Base-by-base conservation (phyloP, 495 filamentous ascomycete species). In the Annulohypoxylon maeteangense region DNA sequence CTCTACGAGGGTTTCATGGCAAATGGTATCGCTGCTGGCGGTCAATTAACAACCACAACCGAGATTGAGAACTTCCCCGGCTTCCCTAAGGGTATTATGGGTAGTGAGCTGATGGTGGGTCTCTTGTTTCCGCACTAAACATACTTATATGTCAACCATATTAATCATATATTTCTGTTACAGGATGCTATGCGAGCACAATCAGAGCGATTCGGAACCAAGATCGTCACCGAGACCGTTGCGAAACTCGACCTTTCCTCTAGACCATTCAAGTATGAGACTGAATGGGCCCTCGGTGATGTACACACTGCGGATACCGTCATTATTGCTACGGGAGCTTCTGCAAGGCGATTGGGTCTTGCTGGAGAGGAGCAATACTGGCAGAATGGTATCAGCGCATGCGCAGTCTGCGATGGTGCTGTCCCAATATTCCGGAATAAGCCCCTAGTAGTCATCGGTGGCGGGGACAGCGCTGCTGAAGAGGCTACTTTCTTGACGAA, bases 41-140 rank as follows among this genome's bases (percentile, higher is more conserved):
- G 95, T 32, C 95, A 99, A 84, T 84, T 99, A 62, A 99, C 95
- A 23, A 99, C 95, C 38, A 99, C 95, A 63, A 98, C 97, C 75
- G 95, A 99, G 67, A 89, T 99, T 60, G 95, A 99, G 86, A 99
- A 99, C 83, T 99, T 89, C 82, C 95, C 95, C 56, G 95, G 95
- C 36, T 99, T 97, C 84, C 92, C 91, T 65, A 86, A 90, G 54
- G 93, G 92, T 63, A 92, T 98, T 75, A 90, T 92, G 78, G 95
- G 95, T 40, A 74, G 85, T 51, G 89, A 92, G 77, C 83, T 99
- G 64, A 99, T 99, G 95, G 88, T 89, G 70, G 32, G 81, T 67
- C 31, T 18, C 18, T 44, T 25, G 6, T 6, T 3, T 16, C 29
- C 7, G 7, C 10, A 38, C 6, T 2, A 27, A 38, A 20, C 18